Base-by-base conservation (phyloP, 352 stramenopile species). In the Phytopythium kandeliae region DNA sequence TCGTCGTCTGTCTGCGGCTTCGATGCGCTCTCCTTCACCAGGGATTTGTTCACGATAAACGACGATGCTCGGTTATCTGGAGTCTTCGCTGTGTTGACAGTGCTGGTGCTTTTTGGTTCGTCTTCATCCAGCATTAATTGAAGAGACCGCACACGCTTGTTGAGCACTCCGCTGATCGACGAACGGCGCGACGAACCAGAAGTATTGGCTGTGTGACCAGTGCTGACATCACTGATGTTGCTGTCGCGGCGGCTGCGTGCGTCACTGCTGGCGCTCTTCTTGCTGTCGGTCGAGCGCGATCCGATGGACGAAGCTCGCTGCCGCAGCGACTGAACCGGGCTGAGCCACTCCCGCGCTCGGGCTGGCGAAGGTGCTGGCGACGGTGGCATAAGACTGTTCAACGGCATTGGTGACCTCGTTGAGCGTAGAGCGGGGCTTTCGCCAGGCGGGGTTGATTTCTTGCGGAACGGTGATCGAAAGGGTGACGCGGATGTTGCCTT, bases 131-230 rank as follows among this genome's bases (percentile, higher is more conserved):
- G 71, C 60, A 92, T 85, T 7, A 74, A 55, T 35, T 89, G 71
- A n/a, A 92, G 61, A 34, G 81, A 92, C 6, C 78, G 73, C 21
- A 89, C 82, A n/a, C 78, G 78, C 54, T 85, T 88, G 65, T 81
- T 91, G 33, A 80, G 63, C 19, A 60, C 60, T 0, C 61, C 61
- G 0, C 35, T 69, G 38, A 62, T 65, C 25, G 46, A 71, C 54
- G 60, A 71, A 8, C 49, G 63, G 28, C 54, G 63, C 31, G 33
- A 52, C 13, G 54, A 9, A 8, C 38, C 38, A 45, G 54, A 9
- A 8, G 21, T 22, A 45, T 11, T 16, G 7, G 21, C 21, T 3
- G 19, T 11, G 37, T 15, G 37, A 10, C 9, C 19, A 10, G 38
- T 26, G 19, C 38, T 45, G 22, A n/a, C 38, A 21, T 45, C 38